phyloP scores from a whole-genome alignment of 1,139 yeast species.

The Blastobotrys persicus region DNA sequence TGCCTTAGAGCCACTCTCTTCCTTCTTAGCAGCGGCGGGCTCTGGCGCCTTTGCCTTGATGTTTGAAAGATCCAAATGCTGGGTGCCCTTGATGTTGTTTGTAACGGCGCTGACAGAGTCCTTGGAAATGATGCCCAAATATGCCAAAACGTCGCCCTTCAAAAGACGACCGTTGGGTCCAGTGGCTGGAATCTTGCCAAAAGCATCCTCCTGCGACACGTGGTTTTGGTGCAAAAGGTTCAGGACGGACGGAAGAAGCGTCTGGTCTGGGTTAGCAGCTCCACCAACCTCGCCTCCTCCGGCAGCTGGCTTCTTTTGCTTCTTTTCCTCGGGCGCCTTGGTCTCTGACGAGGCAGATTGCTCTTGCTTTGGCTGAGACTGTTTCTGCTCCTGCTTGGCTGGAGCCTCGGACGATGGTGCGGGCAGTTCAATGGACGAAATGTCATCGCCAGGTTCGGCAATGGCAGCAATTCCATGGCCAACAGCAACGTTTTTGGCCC shows the following conservation, averaged over 20 bases:
- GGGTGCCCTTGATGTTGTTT: conserved; percentile 53
- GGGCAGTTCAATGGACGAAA: conserved; percentile 63
- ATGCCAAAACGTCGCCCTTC: conserved; percentile 88
- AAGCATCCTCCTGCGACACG: conserved; percentile 67
- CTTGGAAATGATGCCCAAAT: conserved; percentile 65
- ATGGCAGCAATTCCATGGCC: conserved; percentile 83
- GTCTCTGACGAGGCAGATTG: conserved; percentile 24
- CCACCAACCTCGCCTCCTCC: conserved; percentile 20
- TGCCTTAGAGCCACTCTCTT: conserved; percentile 21
- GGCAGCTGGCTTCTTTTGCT: conserved; percentile 20
- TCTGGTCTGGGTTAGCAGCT: conserved; percentile 56
- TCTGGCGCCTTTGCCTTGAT: conserved; percentile 47
- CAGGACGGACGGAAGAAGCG: conserved; percentile 78
- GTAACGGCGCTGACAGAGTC: conserved; percentile 55
- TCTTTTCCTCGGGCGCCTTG: conserved; percentile 17
- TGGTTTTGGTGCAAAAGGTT: conserved; percentile 58
- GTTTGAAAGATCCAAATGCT: conserved; percentile 74
- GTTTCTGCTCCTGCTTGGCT: conserved; percentile 31
- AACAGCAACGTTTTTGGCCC: conserved; percentile 77
- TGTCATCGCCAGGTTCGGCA: conserved; percentile 87
- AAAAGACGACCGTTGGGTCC: conserved; percentile 87
- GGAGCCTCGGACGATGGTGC: conserved; percentile 29
- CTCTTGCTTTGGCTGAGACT: conserved; percentile 24
- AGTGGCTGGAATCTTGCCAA: conserved; percentile 69
- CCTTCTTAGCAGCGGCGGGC: conserved; percentile 23